A percentile compares a stretch with the other conserved stretches of the same genome.
These are phyloP conservation scores for Dactylellina drechsleri DNA, from an alignment of 2,329 filamentous ascomycete genomes.

Conservation along the genomic window DNA sequence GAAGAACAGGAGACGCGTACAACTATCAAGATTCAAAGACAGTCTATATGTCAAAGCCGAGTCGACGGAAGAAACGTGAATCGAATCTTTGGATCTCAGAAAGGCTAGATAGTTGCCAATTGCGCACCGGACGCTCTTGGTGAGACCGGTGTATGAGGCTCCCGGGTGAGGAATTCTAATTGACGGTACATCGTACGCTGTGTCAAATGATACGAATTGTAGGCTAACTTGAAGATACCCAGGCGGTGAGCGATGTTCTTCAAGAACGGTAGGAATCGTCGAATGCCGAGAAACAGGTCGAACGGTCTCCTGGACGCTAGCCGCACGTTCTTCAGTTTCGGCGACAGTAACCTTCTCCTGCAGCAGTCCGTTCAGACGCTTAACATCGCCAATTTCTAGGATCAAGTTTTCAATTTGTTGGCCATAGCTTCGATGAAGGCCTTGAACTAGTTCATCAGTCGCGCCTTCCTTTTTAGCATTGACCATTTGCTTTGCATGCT, in stretches of 20 bases:
- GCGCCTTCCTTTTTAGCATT: conserved; percentile 50
- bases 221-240: conserved; percentile 50
- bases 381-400: conserved; percentile 45
- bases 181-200: conserved; percentile 45
- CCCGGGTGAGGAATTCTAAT: conserved; percentile 47
- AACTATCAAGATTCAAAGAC: conserved; percentile 49
- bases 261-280: conserved; percentile 47
- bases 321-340: conserved; percentile 39
- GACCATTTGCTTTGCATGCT: conserved; percentile 48
- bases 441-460: conserved; percentile 50
- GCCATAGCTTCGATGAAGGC: conserved; percentile 47
- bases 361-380: conserved; percentile 41
- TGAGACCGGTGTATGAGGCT: conserved; percentile 45
- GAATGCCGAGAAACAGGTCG: conserved; percentile 49
- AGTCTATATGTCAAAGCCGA: conserved; percentile 46
- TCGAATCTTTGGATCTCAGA: conserved; percentile 51
- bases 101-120: conserved; percentile 52
- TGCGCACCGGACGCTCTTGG: conserved; percentile 48
- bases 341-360: conserved; percentile 33
- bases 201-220: conserved; percentile 47
- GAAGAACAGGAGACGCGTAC: conserved; percentile 45
- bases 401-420: conserved; percentile 53
- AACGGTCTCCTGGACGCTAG: conserved; percentile 49
- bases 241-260: conserved; percentile 48
- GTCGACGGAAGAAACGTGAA: conserved; percentile 47